Base-by-base conservation (phyloP, 305 asterid genomes). In the Plantago coronopus region DNA sequence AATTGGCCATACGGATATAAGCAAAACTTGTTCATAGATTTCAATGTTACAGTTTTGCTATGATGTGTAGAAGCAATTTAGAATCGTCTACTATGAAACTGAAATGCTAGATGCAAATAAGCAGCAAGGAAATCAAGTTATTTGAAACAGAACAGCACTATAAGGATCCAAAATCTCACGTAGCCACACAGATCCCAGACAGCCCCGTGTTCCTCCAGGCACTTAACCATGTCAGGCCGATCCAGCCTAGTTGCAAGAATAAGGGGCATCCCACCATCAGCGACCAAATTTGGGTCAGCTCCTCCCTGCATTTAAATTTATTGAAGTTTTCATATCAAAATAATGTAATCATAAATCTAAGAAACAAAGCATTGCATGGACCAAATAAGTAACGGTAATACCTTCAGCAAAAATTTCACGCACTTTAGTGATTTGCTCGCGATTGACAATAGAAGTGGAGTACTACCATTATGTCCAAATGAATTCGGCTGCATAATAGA, bases 401-500 rank as follows among this genome's bases (percentile, higher is more conserved):
- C 59, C 59, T 62, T 50, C 14, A 62, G 42, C 50, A 49, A 59
- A 42, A 62, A 22, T 1, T 38, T 49, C 21, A 51, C 25, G 21
- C 51, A 49, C 10, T 50, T 47, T n/a, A 49, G 38, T 23, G 67
- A 62, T 0, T 22, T 19, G 10, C 23, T 25, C 21, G 3, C 0
- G 1, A 62, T 34, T 21, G 67, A 49, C 25, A 49, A 20, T 21
- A 62, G 31, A 5, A 50, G 12, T 0, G 67, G 67, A 62, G 40
- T 62, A 22, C 8, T 17, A 7, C 34, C 13, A 15, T 49, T 47
- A 1, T 40, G 16, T 37, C 49, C 23, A 49, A 22, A 49, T 20
- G 34, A 62, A 22, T 62, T 49, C 5, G 67, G 59, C 67, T 62
- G 59, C 21, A 15, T 4, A 49, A n/a, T 20, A 48, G 17, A 37